Conservation (phyloP, 768 basidiomycete species). For the Podaxis carcinomalis region DNA sequence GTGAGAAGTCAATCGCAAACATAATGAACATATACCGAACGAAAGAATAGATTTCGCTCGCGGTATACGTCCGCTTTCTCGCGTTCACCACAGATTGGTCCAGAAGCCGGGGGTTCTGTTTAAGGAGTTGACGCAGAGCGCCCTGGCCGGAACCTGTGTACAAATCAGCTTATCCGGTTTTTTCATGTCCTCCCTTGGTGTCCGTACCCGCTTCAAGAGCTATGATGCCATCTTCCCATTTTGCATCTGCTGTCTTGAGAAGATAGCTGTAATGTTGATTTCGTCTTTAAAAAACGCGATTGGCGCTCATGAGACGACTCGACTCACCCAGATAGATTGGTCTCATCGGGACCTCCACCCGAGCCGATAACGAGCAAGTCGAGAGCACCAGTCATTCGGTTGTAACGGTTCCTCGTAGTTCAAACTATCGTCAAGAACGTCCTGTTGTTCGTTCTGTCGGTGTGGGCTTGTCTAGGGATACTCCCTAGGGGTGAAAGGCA, state of each 20-base stretch:
- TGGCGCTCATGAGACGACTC: conserved; percentile 5
- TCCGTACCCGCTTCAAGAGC: conserved; percentile 82
- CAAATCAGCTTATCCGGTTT: not conserved
- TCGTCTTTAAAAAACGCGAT: conserved; percentile 12
- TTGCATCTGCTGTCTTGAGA: conserved; percentile 59
- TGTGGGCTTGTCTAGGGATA: not conserved
- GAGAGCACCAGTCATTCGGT: conserved; percentile 41
- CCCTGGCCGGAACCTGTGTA: conserved; percentile 80
- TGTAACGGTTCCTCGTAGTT: not conserved
- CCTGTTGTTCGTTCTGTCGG: conserved; percentile 7
- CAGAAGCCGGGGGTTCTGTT: conserved; percentile 52
- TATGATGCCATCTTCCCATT: conserved; percentile 80
- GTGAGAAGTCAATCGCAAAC: conserved; percentile 2
- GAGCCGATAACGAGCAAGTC: conserved; percentile 75
- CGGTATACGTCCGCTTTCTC: conserved; percentile 27
- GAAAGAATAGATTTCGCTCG: conserved; percentile 51
- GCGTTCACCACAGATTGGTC: conserved; percentile 21
- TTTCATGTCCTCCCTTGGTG: not conserved
- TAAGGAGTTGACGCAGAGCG: conserved; percentile 60
- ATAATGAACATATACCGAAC: conserved; percentile 33
- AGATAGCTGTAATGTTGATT: conserved; percentile 61
- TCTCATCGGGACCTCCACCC: conserved; percentile 89
- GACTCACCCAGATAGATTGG: conserved; percentile 80
- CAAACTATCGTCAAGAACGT: not conserved
- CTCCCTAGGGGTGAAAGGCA: not conserved